Base-by-base conservation (phyloP, 2,329 filamentous ascomycete genomes). In the Curvularia sp. region DNA sequence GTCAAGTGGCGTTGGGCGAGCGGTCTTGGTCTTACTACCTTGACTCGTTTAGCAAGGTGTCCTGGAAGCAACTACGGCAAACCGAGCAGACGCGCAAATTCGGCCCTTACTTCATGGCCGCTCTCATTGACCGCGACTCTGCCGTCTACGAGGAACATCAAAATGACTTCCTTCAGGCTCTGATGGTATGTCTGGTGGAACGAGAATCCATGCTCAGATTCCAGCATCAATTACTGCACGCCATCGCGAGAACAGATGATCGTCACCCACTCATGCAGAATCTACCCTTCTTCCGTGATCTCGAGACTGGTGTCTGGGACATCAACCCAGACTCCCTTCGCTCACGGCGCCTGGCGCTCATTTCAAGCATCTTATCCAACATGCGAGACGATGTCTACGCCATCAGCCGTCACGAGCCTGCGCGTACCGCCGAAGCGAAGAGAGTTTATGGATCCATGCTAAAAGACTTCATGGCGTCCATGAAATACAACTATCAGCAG, bases 401-500 rank as follows among this genome's bases (percentile, higher is more conserved):
- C 1, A 67, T 78, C 27, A 53, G 65, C 5, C 48, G 53, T 23
- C 59, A 74, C 12, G 73, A 78, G 34, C 72, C 76, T 4, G 51
- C 62, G 5, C 66, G 68, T 1, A 63, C 70, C n/a, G 65, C 65
- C 8, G 73, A 77, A 15, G 59, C 81, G 10, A 80, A 78, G 50
- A 76, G 79, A 53, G 76, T 79, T 30, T 87, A 87, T 63, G 77
- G 76, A 1, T 76, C 80, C 10, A 77, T 87, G 41, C 77, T 88
- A 8, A 80, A 81, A 57, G 74, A 78, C n/a, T 69, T 88, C 57
- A 88, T 88, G 87, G 75, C 74, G 7, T 78, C 82, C 1, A 88
- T 89, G 85, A 87, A 85, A 68, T 75, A 75, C 36, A 87, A 87
- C 57, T 88, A 87, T 58, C 80, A 82, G 56, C 84, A 86, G 58